phyloP scores from a whole-genome alignment of 371 early-diverging fungal species.

The Modicella reniformis region DNA sequence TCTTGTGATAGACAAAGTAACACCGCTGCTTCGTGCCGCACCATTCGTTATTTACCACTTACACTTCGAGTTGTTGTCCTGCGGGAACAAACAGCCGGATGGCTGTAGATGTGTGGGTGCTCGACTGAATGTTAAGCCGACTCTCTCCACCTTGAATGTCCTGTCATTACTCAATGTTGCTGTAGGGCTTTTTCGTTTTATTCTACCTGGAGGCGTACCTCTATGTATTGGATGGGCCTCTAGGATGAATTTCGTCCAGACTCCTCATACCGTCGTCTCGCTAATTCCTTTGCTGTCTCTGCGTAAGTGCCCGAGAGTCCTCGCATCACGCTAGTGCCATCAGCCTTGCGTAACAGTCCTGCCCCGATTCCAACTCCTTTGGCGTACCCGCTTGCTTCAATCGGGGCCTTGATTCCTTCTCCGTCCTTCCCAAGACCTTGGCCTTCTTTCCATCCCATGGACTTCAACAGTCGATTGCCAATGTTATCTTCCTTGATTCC shows the following conservation, averaged over 20 bases:
- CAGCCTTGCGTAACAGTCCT: slow-evolving; percentile 35
- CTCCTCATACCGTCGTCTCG: slow-evolving; percentile 50
- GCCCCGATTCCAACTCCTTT: slow-evolving; percentile 52
- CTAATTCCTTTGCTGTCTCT: slow-evolving; percentile 47
- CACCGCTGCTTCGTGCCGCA: background rate
- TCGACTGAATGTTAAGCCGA: too few species aligned
- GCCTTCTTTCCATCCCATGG: slow-evolving; percentile 80
- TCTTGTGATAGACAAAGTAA: too few species aligned
- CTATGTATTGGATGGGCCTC: too few species aligned
- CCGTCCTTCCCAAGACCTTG: slow-evolving; percentile 69
- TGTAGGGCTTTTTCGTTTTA: too few species aligned
- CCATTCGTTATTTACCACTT: background rate
- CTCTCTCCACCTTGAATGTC: too few species aligned
- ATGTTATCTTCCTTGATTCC: slow-evolving; percentile 61
- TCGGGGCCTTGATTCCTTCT: slow-evolving; percentile 54
- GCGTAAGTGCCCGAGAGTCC: slow-evolving; percentile 38
- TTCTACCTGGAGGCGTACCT: too few species aligned
- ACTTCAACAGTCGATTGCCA: slow-evolving; percentile 68
- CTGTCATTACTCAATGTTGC: too few species aligned
- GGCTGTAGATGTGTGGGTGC: too few species aligned
- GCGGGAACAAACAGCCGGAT: too few species aligned
- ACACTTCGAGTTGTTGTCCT: too few species aligned
- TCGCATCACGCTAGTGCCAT: slow-evolving; percentile 13
- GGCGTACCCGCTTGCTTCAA: slow-evolving; percentile 48
- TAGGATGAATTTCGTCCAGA: slow-evolving; percentile 13